These are phyloP conservation scores for Ligustrum vulgare DNA, from an alignment of 257 asterid species.

Conservation along the genomic window DNA sequence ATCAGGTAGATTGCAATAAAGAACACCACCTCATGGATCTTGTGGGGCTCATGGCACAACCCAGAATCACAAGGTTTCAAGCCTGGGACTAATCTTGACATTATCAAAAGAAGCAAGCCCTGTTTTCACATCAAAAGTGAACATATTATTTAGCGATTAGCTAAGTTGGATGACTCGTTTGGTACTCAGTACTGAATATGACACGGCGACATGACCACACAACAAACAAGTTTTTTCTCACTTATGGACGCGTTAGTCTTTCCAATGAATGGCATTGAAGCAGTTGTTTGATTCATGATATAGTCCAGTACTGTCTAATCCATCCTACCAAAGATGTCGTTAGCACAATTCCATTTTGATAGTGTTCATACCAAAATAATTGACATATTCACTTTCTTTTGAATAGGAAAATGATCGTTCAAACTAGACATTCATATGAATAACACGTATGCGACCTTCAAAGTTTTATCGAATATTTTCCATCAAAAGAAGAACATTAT, in stretches of 20 bases:
- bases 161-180: neutral
- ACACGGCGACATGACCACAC: neutral
- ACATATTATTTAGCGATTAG: neutral
- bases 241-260: neutral
- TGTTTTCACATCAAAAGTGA: constrained; percentile 22
- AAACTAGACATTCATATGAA: too few species aligned
- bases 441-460: too few species aligned
- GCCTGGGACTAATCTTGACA: constrained; percentile 60
- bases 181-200: neutral
- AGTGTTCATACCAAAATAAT: neutral
- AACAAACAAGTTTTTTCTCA: neutral
- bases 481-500: too few species aligned
- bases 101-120: constrained; percentile 77
- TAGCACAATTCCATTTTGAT: neutral
- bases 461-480: too few species aligned
- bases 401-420: too few species aligned
- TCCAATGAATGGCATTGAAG: neutral
- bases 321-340: neutral
- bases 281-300: neutral
- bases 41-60: constrained; percentile 35
- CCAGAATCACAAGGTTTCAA: constrained; percentile 46
- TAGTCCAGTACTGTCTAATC: neutral
- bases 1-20: constrained; percentile 73
- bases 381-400: too few species aligned
- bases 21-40: constrained; percentile 57